A percentile compares a stretch with the other conserved stretches of the same genome.
phyloP scores from a whole-genome alignment of 192 early-diverging fungal species.

The Lobulomyces angularis region DNA sequence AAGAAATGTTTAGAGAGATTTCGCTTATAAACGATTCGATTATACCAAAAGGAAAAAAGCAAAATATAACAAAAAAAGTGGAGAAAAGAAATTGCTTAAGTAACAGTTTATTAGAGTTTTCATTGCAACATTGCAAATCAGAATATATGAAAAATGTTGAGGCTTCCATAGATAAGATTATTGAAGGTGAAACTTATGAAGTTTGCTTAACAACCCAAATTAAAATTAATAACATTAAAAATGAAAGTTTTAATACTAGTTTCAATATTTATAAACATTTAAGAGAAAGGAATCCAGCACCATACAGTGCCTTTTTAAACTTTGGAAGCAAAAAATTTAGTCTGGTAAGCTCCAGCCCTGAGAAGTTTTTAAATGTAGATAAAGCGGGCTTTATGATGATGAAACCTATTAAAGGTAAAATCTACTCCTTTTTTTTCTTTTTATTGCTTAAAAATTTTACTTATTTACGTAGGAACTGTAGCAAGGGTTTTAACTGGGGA shows the following conservation, averaged over 20 bases:
- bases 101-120: too few species aligned
- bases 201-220: conserved; percentile 84
- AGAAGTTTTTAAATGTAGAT: conserved; percentile 58
- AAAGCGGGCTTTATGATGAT: conserved; percentile 53
- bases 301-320: conserved; percentile 66
- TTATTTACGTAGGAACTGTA: conserved; percentile 16
- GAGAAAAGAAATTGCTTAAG: too few species aligned
- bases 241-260: too few species aligned
- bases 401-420: conserved; percentile 95
- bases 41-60: too few species aligned
- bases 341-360: conserved; percentile 50
- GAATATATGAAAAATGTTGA: conserved; percentile 47
- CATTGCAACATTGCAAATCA: too few species aligned
- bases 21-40: too few species aligned
- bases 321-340: conserved; percentile 21
- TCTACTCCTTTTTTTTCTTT: conserved; percentile 1
- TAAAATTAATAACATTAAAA: too few species aligned
- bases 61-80: too few species aligned
- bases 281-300: conserved; percentile 68
- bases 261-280: conserved; percentile 51
- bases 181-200: conserved; percentile 88
- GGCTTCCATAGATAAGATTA: conserved; percentile 46
- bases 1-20: too few species aligned
- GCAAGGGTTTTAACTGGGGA: conserved; percentile 13
- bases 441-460: conserved; percentile 8